Percentiles rank a stretch among this genome's conserved stretches.
Evolutionary conservation across 2,329 filamentous ascomycete genomes (phyloP).

Genomic region (Aspergillus quadrilineatus): DNA sequence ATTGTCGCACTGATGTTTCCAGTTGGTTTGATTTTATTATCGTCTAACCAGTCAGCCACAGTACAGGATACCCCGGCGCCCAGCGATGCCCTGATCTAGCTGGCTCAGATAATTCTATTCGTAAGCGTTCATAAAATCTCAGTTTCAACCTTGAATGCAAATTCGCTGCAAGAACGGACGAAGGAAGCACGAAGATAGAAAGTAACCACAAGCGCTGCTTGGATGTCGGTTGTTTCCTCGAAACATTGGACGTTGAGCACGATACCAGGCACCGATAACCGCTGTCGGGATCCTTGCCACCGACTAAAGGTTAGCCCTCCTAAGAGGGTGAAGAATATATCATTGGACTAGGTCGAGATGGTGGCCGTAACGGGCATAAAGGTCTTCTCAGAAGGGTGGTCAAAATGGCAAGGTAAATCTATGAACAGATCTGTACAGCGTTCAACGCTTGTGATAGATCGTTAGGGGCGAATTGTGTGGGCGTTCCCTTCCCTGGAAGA

Average conservation of each 20-base stretch:
- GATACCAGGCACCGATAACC: not conserved
- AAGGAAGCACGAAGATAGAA: slow-evolving; percentile 7
- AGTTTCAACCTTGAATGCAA: slow-evolving; percentile 1
- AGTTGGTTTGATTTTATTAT: slow-evolving; percentile 1
- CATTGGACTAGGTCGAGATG: not conserved
- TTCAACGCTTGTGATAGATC: slow-evolving; percentile 39
- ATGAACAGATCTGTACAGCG: slow-evolving; percentile 34
- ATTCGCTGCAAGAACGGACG: slow-evolving; percentile 1
- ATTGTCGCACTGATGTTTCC: not conserved
- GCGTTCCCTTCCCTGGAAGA: slow-evolving; percentile 26
- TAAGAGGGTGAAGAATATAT: slow-evolving; percentile 8
- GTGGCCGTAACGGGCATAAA: slow-evolving; percentile 4
- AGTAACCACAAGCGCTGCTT: slow-evolving; percentile 13
- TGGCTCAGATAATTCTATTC: slow-evolving; percentile 5
- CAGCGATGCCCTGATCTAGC: slow-evolving; percentile 4
- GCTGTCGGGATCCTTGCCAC: not conserved
- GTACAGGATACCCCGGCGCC: slow-evolving; percentile 5
- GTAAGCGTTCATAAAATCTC: not conserved
- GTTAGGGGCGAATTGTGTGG: slow-evolving; percentile 35
- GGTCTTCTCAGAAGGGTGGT: not conserved
- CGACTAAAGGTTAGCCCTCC: not conserved
- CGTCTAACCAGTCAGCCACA: slow-evolving; percentile 11
- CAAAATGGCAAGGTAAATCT: slow-evolving; percentile 7
- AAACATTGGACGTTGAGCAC: not conserved
- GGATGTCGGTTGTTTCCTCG: slow-evolving; percentile 11